These are phyloP conservation scores for Neospermospora avenae DNA, from an alignment of 2,329 filamentous ascomycete species.

Conservation along the genomic window DNA sequence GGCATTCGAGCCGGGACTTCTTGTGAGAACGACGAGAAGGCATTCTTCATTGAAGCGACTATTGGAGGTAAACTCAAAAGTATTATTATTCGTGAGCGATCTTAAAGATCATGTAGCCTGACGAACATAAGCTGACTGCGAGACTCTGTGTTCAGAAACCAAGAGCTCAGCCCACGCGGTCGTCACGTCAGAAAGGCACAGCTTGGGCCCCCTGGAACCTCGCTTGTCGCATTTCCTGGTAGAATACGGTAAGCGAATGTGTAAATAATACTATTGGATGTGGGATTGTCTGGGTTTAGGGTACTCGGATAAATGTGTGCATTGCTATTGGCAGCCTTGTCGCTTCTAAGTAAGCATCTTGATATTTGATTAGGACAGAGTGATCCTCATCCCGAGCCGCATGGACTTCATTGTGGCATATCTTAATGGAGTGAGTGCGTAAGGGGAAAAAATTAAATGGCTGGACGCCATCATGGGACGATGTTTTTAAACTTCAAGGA, in stretches of 20 bases:
- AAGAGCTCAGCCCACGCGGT: not conserved
- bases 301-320: not conserved
- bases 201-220: not conserved
- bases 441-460: no score
- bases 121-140: not conserved
- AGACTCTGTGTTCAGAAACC: not conserved
- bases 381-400: not conserved
- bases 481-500: no score
- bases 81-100: no score
- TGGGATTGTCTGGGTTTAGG: conserved; percentile 20
- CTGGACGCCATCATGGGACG: no score
- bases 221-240: not conserved
- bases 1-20: conserved; percentile 1
- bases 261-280: not conserved
- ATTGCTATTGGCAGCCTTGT: not conserved
- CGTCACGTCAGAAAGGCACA: not conserved
- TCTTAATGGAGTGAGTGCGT: no score
- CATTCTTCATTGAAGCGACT: not conserved
- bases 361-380: not conserved
- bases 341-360: not conserved
- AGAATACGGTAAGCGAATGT: conserved; percentile 1
- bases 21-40: not conserved
- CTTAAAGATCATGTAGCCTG: not conserved
- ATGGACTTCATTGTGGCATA: no score
- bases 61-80: not conserved